Percentiles rank a stretch among this genome's conserved stretches.
Evolutionary conservation across 495 filamentous ascomycete species (phyloP).

Genomic region (Aspergillus heteromorphus): DNA sequence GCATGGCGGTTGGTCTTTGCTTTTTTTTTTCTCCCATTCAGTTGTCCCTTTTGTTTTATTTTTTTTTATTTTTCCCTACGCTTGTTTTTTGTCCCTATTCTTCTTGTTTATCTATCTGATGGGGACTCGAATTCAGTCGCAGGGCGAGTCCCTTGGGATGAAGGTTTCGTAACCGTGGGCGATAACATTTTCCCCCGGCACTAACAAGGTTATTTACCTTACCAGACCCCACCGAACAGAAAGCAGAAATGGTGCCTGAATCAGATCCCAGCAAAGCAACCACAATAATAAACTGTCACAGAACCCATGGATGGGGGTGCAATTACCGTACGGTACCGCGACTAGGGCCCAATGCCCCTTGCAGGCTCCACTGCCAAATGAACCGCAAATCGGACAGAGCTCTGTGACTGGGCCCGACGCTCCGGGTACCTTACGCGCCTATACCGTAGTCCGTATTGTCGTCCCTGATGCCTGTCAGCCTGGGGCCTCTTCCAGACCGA

Average conservation of each 20-base stretch:
- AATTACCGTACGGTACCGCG: constrained; percentile 14
- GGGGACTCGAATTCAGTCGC: background rate
- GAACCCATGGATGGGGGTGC: constrained; percentile 13
- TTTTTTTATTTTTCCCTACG: background rate
- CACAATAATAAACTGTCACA: constrained; percentile 15
- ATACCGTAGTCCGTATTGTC: background rate
- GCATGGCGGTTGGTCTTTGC: no score
- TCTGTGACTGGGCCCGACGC: constrained; percentile 1
- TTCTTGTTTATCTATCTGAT: background rate
- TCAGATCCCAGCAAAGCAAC: constrained; percentile 3
- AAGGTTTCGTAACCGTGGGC: background rate
- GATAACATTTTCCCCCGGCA: background rate
- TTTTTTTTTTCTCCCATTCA: no score
- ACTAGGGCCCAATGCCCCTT: constrained; percentile 15
- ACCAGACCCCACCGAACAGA: background rate
- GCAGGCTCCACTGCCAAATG: constrained; percentile 12
- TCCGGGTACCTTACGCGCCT: constrained; percentile 7
- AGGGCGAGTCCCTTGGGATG: background rate
- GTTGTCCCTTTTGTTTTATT: background rate
- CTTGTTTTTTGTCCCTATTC: no score
- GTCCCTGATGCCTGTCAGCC: background rate
- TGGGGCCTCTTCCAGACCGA: background rate
- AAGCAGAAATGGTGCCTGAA: background rate
- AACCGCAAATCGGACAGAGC: constrained; percentile 15
- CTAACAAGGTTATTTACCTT: background rate